These are phyloP conservation scores for Ogataea pini DNA, from an alignment of 805 yeast genomes.

Conservation along the genomic window DNA sequence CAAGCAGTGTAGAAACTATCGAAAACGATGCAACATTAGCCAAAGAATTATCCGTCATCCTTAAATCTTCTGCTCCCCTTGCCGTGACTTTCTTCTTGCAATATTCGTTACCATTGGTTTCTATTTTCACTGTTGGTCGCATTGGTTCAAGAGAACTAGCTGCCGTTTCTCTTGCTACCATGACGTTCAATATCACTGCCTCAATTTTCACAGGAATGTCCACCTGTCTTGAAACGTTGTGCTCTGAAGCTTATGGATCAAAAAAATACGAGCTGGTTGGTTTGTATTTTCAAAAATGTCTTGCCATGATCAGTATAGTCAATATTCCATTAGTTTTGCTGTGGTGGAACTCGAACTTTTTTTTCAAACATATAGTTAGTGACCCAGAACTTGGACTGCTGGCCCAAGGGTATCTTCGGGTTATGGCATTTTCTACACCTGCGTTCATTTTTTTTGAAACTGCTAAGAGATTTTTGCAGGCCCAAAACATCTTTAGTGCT, in stretches of 20 bases:
- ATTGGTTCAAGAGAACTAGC: constrained; percentile 65
- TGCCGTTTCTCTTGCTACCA: constrained; percentile 65
- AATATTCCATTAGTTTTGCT: constrained; percentile 53
- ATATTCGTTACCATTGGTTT: constrained; percentile 65
- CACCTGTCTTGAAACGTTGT: constrained; percentile 67
- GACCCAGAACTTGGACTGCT: constrained; percentile 48
- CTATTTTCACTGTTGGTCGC: constrained; percentile 69
- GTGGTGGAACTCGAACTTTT: constrained; percentile 58
- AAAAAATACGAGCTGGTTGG: constrained; percentile 15
- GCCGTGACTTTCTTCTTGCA: constrained; percentile 63
- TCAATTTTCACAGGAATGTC: constrained; percentile 69
- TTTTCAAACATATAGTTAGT: constrained; percentile 42
- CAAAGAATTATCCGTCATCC: background rate
- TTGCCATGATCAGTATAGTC: constrained; percentile 45
- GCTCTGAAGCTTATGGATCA: constrained; percentile 71
- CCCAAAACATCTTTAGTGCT: constrained; percentile 73
- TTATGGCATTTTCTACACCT: constrained; percentile 49
- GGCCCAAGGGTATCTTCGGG: constrained; percentile 49
- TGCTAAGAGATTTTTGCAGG: constrained; percentile 64
- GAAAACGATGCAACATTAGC: background rate
- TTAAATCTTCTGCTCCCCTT: constrained; percentile 49
- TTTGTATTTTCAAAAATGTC: constrained; percentile 55
- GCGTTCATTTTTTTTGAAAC: constrained; percentile 50
- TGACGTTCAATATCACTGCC: constrained; percentile 72
- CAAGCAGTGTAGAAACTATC: background rate